These are phyloP conservation scores for Sporothrix variecibatus DNA, from an alignment of 2,329 filamentous ascomycete species.

Conservation along the genomic window DNA sequence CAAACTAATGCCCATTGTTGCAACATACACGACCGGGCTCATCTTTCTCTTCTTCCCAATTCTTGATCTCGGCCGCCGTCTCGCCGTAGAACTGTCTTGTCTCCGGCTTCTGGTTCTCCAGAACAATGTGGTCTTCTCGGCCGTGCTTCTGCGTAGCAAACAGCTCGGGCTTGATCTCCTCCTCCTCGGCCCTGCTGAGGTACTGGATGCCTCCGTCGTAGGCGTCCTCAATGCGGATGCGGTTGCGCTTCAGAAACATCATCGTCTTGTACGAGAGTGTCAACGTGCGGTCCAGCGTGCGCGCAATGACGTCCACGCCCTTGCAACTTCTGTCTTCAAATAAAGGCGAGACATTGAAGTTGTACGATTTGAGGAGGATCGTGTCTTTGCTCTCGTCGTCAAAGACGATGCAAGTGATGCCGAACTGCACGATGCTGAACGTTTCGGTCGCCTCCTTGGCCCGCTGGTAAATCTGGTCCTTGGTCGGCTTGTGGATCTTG, in stretches of 20 bases:
- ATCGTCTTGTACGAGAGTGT: slow-evolving; percentile 37
- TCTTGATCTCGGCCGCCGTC: slow-evolving; percentile 8
- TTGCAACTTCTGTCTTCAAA: slow-evolving; percentile 29
- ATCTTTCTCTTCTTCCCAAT: slow-evolving; percentile 25
- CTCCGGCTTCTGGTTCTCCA: slow-evolving; percentile 19
- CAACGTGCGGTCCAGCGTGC: slow-evolving; percentile 35
- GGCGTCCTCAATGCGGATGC: slow-evolving; percentile 35
- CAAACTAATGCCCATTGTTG: too few species aligned
- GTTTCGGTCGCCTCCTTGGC: slow-evolving; percentile 36
- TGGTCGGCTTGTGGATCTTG: slow-evolving; percentile 15
- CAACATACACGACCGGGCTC: neutral
- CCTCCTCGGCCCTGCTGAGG: slow-evolving; percentile 36
- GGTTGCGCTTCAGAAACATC: slow-evolving; percentile 36
- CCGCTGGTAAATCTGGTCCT: slow-evolving; percentile 34
- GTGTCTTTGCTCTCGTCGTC: slow-evolving; percentile 30
- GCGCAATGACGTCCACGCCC: slow-evolving; percentile 30
- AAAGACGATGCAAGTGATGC: slow-evolving; percentile 39
- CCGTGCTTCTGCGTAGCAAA: neutral
- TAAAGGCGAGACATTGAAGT: slow-evolving; percentile 38
- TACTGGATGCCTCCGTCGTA: slow-evolving; percentile 38
- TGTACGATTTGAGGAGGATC: slow-evolving; percentile 34
- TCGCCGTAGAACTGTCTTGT: slow-evolving; percentile 29
- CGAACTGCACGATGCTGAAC: slow-evolving; percentile 42
- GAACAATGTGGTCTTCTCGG: neutral
- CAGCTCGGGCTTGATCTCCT: slow-evolving; percentile 17